Evolutionary conservation across 2,329 filamentous ascomycete genomes (phyloP).

Genomic region (Ascochyta koolunga): DNA sequence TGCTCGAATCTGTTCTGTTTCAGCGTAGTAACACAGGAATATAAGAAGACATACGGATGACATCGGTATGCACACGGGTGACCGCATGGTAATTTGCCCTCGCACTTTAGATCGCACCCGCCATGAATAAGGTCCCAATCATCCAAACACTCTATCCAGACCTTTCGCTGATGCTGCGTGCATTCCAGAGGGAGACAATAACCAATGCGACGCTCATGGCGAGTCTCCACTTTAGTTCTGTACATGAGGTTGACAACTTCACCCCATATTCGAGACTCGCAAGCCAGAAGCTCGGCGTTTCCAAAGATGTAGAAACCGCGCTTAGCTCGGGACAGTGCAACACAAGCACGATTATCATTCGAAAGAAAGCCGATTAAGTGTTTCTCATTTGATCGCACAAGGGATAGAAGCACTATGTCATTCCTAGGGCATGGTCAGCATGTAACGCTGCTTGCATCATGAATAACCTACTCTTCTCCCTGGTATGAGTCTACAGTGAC

Average conservation of each 20-base stretch:
- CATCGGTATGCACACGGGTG: slow-evolving; percentile 44
- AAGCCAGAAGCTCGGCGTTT: slow-evolving; percentile 64
- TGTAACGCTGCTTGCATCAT: not conserved
- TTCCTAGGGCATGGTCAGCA: slow-evolving; percentile 55
- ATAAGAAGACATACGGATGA: slow-evolving; percentile 33
- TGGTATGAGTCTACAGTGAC: slow-evolving; percentile 89
- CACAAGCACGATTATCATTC: slow-evolving; percentile 67
- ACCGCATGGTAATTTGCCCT: slow-evolving; percentile 39
- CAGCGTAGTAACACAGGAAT: not conserved
- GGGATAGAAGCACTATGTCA: slow-evolving; percentile 77
- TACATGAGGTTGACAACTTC: slow-evolving; percentile 57
- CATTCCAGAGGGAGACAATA: slow-evolving; percentile 69
- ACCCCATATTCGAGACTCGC: slow-evolving; percentile 58
- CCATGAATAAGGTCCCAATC: slow-evolving; percentile 42
- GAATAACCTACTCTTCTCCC: slow-evolving; percentile 52
- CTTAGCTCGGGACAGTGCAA: slow-evolving; percentile 72
- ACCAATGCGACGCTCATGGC: slow-evolving; percentile 50
- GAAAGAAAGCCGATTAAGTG: slow-evolving; percentile 74
- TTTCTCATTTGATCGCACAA: slow-evolving; percentile 72
- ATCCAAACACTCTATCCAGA: slow-evolving; percentile 52
- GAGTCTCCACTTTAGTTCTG: slow-evolving; percentile 36
- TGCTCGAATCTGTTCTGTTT: slow-evolving; percentile 31
- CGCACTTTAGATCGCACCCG: slow-evolving; percentile 37
- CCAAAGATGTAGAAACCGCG: slow-evolving; percentile 86
- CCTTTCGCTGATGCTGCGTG: slow-evolving; percentile 60